Conservation (phyloP, 2,329 filamentous ascomycete genomes). For the Botrytis fabae region DNA sequence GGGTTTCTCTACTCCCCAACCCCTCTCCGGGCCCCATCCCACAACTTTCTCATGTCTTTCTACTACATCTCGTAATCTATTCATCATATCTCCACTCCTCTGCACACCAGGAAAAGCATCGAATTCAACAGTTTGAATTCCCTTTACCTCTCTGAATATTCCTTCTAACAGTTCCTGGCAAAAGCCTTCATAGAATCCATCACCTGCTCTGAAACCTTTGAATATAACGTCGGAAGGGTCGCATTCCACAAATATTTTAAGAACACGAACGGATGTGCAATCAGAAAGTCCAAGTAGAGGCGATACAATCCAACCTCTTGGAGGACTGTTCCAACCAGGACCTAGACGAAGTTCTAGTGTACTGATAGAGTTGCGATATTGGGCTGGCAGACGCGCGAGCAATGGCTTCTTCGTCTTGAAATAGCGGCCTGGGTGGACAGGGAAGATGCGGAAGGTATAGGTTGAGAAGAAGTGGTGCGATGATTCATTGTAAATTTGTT, state of each 20-base stretch:
- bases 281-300: conserved; percentile 62
- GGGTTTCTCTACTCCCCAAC: conserved; percentile 52
- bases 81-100: conserved; percentile 65
- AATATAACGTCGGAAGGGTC: conserved; percentile 70
- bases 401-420: conserved; percentile 74
- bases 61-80: conserved; percentile 56
- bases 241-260: conserved; percentile 70
- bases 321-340: conserved; percentile 70
- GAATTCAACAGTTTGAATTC: conserved; percentile 61
- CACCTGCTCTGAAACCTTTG: conserved; percentile 58
- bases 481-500: conserved; percentile 62
- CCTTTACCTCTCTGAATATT: conserved; percentile 58
- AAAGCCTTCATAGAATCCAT: conserved; percentile 71
- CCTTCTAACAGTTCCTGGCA: conserved; percentile 56
- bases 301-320: conserved; percentile 69
- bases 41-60: conserved; percentile 52
- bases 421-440: conserved; percentile 61
- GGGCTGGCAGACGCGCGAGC: conserved; percentile 62
- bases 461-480: conserved; percentile 65
- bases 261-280: conserved; percentile 56
- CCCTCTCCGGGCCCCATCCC: conserved; percentile 67
- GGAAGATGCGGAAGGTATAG: conserved; percentile 65
- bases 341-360: conserved; percentile 70
- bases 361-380: conserved; percentile 60
- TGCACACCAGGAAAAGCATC: conserved; percentile 68